Conservation (phyloP, 2,329 filamentous ascomycete species). For the Aspergillus ibericus region DNA sequence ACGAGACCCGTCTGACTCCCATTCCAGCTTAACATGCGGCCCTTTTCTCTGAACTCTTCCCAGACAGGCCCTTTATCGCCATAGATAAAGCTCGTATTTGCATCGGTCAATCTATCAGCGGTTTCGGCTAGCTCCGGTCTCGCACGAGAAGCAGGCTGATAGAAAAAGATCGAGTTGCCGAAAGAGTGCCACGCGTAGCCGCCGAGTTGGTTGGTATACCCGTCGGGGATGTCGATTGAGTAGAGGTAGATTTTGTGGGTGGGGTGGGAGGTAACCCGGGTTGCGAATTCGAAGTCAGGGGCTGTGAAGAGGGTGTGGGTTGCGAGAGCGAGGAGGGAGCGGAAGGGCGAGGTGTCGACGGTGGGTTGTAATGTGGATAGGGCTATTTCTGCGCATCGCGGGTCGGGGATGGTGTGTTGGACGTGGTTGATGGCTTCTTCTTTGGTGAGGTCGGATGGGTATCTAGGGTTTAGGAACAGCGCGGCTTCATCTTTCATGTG, state of each 20-base stretch:
- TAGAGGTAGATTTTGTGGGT: background rate
- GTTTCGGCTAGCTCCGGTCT: background rate
- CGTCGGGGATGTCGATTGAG: background rate
- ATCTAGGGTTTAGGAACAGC: background rate
- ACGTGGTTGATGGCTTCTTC: background rate
- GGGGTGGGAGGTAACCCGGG: background rate
- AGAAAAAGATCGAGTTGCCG: background rate
- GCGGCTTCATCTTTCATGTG: background rate
- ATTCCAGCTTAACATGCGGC: background rate
- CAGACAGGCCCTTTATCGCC: background rate
- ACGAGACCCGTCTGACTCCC: background rate
- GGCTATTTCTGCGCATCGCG: background rate
- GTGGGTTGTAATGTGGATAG: background rate
- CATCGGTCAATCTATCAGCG: background rate
- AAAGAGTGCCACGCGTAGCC: background rate
- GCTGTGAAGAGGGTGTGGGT: background rate
- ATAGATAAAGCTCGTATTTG: background rate
- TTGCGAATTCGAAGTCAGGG: background rate
- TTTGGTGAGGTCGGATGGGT: background rate
- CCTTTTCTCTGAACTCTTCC: background rate
- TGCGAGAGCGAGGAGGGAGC: background rate
- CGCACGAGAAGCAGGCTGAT: background rate
- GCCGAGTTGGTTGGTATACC: background rate
- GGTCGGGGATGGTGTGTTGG: background rate
- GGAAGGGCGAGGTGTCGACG: background rate